These are phyloP conservation scores for Gymnopilus junonius DNA, from an alignment of 768 basidiomycete species.

Conservation along the genomic window DNA sequence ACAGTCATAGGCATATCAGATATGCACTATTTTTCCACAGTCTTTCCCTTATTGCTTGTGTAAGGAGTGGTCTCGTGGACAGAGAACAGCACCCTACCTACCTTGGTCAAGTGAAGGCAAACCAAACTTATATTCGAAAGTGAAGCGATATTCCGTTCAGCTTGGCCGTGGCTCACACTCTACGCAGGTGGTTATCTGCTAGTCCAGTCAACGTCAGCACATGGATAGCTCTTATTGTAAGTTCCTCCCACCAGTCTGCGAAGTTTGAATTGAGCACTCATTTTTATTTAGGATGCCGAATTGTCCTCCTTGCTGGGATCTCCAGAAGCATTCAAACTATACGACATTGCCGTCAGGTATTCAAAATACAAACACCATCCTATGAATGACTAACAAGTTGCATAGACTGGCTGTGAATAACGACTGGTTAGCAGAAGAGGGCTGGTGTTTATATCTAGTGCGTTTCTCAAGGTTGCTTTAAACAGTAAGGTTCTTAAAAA, in stretches of 20 bases:
- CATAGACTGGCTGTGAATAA: slow-evolving; percentile 63
- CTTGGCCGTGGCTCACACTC: background rate
- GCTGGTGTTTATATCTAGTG: slow-evolving; percentile 68
- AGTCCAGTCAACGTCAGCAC: slow-evolving; percentile 71
- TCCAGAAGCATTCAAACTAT: slow-evolving; percentile 64
- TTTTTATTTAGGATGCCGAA: slow-evolving; percentile 62
- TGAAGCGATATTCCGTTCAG: slow-evolving; percentile 28
- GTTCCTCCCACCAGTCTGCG: slow-evolving; percentile 18
- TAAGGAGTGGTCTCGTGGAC: slow-evolving; percentile 48
- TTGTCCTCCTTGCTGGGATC: slow-evolving; percentile 60
- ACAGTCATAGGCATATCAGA: slow-evolving; percentile 70
- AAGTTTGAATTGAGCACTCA: background rate
- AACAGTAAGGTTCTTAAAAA: slow-evolving; percentile 2
- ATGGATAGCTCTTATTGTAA: slow-evolving; percentile 71
- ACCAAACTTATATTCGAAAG: slow-evolving; percentile 67
- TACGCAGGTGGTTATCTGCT: slow-evolving; percentile 65
- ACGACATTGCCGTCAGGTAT: slow-evolving; percentile 71
- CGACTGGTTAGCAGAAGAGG: slow-evolving; percentile 76
- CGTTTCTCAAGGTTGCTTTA: background rate
- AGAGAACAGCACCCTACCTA: slow-evolving; percentile 43
- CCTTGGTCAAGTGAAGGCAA: slow-evolving; percentile 58
- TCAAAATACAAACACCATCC: background rate
- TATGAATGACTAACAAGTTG: background rate
- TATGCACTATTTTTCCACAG: slow-evolving; percentile 74
- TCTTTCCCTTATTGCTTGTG: slow-evolving; percentile 64